A percentile compares a stretch with the other conserved stretches of the same genome.
Conservation (phyloP, 1,284 basidiomycete species). For the Fomitopsis betulina region DNA sequence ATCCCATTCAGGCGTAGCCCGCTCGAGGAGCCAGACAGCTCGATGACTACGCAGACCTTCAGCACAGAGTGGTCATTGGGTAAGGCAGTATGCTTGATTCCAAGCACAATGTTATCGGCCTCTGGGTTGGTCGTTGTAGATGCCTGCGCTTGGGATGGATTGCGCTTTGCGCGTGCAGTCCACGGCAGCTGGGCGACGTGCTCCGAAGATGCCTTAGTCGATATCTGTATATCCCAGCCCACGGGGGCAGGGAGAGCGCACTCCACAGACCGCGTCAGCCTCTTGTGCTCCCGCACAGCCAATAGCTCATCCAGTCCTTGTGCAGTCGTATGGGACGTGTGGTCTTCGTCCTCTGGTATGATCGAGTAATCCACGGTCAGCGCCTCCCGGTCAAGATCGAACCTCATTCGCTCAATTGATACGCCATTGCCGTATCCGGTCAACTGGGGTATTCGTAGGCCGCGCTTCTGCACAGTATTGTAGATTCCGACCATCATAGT, state of each 20-base stretch:
- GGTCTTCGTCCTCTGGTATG: constrained; percentile 70
- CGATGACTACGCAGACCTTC: constrained; percentile 75
- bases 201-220: constrained; percentile 66
- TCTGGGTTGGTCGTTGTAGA: constrained; percentile 30
- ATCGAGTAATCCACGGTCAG: constrained; percentile 86
- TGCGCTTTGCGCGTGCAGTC: constrained; percentile 63
- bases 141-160: constrained; percentile 32
- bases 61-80: constrained; percentile 73
- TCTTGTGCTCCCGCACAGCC: constrained; percentile 56
- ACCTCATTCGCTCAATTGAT: constrained; percentile 71
- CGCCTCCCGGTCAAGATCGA: constrained; percentile 79
- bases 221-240: constrained; percentile 88
- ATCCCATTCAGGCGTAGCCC: constrained; percentile 83
- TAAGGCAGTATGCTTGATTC: constrained; percentile 67
- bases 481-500: constrained; percentile 79
- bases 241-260: constrained; percentile 73
- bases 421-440: constrained; percentile 81
- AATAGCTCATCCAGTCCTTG: constrained; percentile 56
- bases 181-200: constrained; percentile 73
- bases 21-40: constrained; percentile 74
- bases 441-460: constrained; percentile 72
- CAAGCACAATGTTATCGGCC: constrained; percentile 61
- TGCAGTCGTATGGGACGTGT: constrained; percentile 30
- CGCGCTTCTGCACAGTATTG: constrained; percentile 72
- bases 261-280: constrained; percentile 75